phyloP scores from a whole-genome alignment of 805 yeast species.

The Metschnikowia gruessii region DNA sequence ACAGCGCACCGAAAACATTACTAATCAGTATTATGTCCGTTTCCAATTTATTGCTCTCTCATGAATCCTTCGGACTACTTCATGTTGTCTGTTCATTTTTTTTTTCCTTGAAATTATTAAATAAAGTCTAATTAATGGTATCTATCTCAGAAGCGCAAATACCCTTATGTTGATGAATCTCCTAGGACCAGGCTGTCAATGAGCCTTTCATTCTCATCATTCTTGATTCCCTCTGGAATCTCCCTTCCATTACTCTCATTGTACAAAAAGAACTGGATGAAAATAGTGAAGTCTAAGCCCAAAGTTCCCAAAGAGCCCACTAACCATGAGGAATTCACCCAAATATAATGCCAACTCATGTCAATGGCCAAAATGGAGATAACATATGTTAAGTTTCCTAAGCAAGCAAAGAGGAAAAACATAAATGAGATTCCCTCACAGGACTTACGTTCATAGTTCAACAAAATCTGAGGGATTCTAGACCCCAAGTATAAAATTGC shows the following conservation, averaged over 20 bases:
- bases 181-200: slow-evolving; percentile 9
- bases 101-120: too few relatives aligned
- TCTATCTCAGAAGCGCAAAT: not conserved
- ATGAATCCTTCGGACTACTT: too few relatives aligned
- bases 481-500: slow-evolving; percentile 80
- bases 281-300: slow-evolving; percentile 76
- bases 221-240: not conserved
- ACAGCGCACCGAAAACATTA: not conserved
- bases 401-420: slow-evolving; percentile 91
- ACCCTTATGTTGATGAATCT: slow-evolving; percentile 11
- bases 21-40: not conserved
- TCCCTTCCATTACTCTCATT: slow-evolving; percentile 33
- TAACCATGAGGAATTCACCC: slow-evolving; percentile 89
- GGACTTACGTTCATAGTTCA: slow-evolving; percentile 82
- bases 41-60: not conserved
- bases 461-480: slow-evolving; percentile 84
- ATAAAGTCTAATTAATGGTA: not conserved
- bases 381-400: slow-evolving; percentile 91
- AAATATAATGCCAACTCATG: slow-evolving; percentile 61
- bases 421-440: slow-evolving; percentile 94
- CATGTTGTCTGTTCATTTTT: too few relatives aligned
- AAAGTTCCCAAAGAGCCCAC: slow-evolving; percentile 90
- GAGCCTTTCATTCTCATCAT: slow-evolving; percentile 13
- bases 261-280: slow-evolving; percentile 81
- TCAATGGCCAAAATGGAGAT: slow-evolving; percentile 78